Base-by-base conservation (phyloP, 495 filamentous ascomycete species). In the Aspergillus conjunctus region DNA sequence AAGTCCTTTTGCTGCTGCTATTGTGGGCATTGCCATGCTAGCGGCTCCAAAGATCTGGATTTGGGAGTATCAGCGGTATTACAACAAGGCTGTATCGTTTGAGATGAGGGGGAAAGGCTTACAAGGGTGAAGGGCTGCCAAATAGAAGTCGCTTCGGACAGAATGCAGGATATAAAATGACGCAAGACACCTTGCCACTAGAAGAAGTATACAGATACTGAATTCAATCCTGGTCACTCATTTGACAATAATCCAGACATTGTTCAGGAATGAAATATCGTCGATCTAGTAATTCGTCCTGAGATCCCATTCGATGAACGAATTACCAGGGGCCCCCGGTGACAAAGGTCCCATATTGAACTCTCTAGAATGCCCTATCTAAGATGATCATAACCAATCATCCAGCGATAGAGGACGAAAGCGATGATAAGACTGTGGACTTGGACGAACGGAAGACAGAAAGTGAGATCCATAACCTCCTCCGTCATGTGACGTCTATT, bases 1-100 rank as follows among this genome's bases (percentile, higher is more conserved):
- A 2, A 55, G 51, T 10, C 51, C 59, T 10, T 54, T 12, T 50
- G 51, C n/a, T n/a, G 59, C 59, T 15, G 41, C 59, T 4, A 41
- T 9, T 12, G 51, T 61, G 51, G 55, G 51, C 51, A 55, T 55
- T 31, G 33, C 44, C 51, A 49, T 61, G 43, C 51, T 61, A 2
- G 37, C 59, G 30, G 30, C 33, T 17, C 51, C 59, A n/a, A 61
- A 20, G 12, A 49, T 55, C 59, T 61, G 8, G n/a, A 20, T 33
- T 7, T 33, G 18, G 30, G n/a, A 3, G 9, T 15, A 53, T 10
- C 9, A 22, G 21, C 10, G 20, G 17, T 10, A 43, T 48, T 17
- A 22, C 9, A 22, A 20, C 17, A 17, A 18, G n/a, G 7, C 5
- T 48, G 6, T 21, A 22, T 20, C 9, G 18, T 48, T 17, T 18